A percentile compares a stretch with the other conserved stretches of the same genome.
phyloP scores from a whole-genome alignment of 371 early-diverging fungal genomes.

The Apophysomyces sp. region DNA sequence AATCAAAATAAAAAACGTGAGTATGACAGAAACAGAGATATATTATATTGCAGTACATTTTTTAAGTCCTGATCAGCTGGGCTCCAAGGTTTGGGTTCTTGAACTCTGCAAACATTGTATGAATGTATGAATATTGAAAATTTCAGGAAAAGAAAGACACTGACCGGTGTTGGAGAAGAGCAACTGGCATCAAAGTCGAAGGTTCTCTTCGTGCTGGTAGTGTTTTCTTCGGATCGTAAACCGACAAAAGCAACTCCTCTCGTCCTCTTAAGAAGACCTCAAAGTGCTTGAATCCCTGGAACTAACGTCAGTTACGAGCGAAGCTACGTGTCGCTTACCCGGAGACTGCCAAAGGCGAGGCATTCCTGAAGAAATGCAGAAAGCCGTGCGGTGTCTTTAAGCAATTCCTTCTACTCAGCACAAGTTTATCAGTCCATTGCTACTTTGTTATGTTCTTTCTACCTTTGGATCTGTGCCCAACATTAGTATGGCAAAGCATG shows the following conservation, averaged over 20 bases:
- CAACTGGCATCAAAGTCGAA: slow-evolving; percentile 13
- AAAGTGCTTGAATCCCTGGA: slow-evolving; percentile 75
- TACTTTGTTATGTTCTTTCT: background rate
- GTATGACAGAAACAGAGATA: background rate
- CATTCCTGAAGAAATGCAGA: slow-evolving; percentile 62
- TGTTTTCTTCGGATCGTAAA: slow-evolving; percentile 11
- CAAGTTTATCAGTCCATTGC: background rate
- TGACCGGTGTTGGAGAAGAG: background rate
- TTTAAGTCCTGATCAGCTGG: slow-evolving; percentile 54
- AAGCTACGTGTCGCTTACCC: slow-evolving; percentile 4
- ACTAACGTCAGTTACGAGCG: background rate
- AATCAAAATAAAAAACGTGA: slow-evolving; percentile 8
- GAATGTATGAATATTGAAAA: no score
- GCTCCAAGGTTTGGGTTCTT: slow-evolving; percentile 36
- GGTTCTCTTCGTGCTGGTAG: background rate
- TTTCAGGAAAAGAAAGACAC: no score
- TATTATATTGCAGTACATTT: slow-evolving; percentile 34
- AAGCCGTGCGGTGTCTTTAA: slow-evolving; percentile 30
- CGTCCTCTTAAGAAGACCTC: slow-evolving; percentile 71
- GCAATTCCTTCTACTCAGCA: background rate
- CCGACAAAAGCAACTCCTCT: slow-evolving; percentile 71
- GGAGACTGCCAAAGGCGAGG: slow-evolving; percentile 26
- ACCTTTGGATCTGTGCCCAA: background rate
- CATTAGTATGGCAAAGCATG: background rate
- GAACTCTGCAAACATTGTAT: slow-evolving; percentile 11